Base-by-base conservation (phyloP, 345 rosid genomes). In the Noccaea bulbosa region DNA sequence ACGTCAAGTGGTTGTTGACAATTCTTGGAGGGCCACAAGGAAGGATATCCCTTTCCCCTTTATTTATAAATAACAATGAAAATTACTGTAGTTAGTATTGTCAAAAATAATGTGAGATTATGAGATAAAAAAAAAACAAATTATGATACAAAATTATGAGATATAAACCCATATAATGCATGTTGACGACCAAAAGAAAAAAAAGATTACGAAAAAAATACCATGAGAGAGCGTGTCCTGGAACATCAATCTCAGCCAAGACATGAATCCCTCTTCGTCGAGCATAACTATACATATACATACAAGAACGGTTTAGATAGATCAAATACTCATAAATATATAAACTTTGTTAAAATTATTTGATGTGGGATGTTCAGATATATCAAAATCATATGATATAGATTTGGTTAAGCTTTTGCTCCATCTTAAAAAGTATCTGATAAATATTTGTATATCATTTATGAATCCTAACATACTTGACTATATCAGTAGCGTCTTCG, bases 221-320 rank as follows among this genome's bases (percentile, higher is more conserved):
- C 92, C 95, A 88, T 66, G 95, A 88, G 49, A 65, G 81, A 47
- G 90, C 87, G 70, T 88, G 95, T 57, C 95, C 95, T 2, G 95
- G 95, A 69, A 88, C 85, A 76, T 88, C 95, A 65, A 86, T 65
- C 76, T 88, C 95, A 57, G 92, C 91, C 77, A 88, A 66, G 16
- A 88, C 86, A 75, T 85, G 76, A 50, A 88, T 63, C 77, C 88
- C 96, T 73, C 80, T 78, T 63, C 74, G 78, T 41, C 57, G 63
- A 53, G 96, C 88, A 76, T 82, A 87, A 55, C 90, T 89, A 80
- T 77, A 77, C 11, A 67, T 37, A 12, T 74, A 46, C 15, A 50
- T 53, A 20, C n/a, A 55, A 3, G 33, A 27, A 1, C 22, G 3
- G 32, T 49, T 20, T 49, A 20, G 54, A 49, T 20, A 9, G 4